Percentiles rank a stretch among this genome's conserved stretches.
Evolutionary conservation across 768 basidiomycete genomes (phyloP).

Genomic region (Crassisporium funariophilum): DNA sequence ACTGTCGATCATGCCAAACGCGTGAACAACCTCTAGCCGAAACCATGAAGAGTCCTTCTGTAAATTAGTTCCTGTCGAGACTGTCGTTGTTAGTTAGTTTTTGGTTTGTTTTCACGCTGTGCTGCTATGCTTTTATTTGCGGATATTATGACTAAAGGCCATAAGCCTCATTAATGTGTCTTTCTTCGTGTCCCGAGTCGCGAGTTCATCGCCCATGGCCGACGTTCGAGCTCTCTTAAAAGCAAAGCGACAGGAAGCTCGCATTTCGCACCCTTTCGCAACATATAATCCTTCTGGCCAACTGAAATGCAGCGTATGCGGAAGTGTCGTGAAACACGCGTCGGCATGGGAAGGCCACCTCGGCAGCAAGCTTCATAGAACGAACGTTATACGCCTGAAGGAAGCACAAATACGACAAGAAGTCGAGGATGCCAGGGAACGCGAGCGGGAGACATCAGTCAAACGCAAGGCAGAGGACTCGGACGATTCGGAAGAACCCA

Average conservation of each 20-base stretch:
- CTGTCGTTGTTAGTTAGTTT: too few relatives aligned
- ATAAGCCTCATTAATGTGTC: too few relatives aligned
- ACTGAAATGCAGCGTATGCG: slow-evolving; percentile 70
- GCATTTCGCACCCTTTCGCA: slow-evolving; percentile 73
- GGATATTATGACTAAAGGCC: too few relatives aligned
- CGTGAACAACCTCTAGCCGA: slow-evolving; percentile 35
- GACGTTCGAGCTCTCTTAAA: slow-evolving; percentile 81
- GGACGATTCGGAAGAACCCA: slow-evolving; percentile 23
- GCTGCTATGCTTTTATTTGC: too few relatives aligned
- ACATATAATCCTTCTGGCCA: slow-evolving; percentile 67
- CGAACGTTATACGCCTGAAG: slow-evolving; percentile 57
- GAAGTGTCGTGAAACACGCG: slow-evolving; percentile 65
- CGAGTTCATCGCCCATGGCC: too few relatives aligned
- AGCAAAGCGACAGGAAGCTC: slow-evolving; percentile 78
- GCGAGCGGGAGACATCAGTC: slow-evolving; percentile 9
- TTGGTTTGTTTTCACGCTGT: too few relatives aligned
- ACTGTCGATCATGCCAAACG: slow-evolving; percentile 63
- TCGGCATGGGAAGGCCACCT: slow-evolving; percentile 89
- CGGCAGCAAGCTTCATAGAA: slow-evolving; percentile 78
- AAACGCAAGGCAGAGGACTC: slow-evolving; percentile 24
- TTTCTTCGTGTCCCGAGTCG: too few relatives aligned
- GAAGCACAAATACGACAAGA: slow-evolving; percentile 50
- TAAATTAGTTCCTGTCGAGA: too few relatives aligned
- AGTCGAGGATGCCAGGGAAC: slow-evolving; percentile 32
- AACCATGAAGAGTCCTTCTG: slow-evolving; percentile 12